Percentiles rank a stretch among this genome's conserved stretches.
Evolutionary conservation across 2,329 filamentous ascomycete genomes (phyloP).

Genomic region (Ambrosiella beaveri): DNA sequence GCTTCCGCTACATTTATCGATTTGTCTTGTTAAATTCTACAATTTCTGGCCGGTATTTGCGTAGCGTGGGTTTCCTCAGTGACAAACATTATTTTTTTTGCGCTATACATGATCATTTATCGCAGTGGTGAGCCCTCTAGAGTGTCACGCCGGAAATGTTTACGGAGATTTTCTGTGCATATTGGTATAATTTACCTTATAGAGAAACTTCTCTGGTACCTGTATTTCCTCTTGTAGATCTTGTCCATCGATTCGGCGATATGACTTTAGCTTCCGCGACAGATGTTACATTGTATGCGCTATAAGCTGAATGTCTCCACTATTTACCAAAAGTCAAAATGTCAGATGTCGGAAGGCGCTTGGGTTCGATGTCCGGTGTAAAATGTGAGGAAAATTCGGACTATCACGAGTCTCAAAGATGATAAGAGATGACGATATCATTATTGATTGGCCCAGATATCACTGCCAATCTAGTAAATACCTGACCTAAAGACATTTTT

Average conservation of each 20-base stretch:
- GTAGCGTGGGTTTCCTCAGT: too few species aligned
- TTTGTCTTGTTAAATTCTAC: too few species aligned
- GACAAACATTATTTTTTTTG: not conserved
- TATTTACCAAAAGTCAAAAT: not conserved
- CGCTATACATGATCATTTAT: not conserved
- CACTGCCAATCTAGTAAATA: too few species aligned
- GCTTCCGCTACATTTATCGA: too few species aligned
- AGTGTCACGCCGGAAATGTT: not conserved
- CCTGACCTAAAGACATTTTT: too few species aligned
- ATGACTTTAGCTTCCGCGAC: not conserved
- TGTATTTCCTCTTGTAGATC: not conserved
- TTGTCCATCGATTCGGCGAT: not conserved
- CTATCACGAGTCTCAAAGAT: too few species aligned
- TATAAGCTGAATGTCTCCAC: not conserved
- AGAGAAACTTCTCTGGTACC: not conserved
- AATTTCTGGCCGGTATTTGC: too few species aligned
- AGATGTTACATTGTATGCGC: not conserved
- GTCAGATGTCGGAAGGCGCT: constrained; percentile 1
- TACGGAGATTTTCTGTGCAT: not conserved
- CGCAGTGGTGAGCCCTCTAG: not conserved
- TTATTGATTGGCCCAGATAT: too few species aligned
- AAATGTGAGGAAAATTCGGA: too few species aligned
- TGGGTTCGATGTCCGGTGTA: not conserved
- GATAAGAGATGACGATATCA: not conserved
- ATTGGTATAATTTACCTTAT: not conserved